Conservation (phyloP, 2,329 filamentous ascomycete species). For the Pseudogymnoascus sp. region DNA sequence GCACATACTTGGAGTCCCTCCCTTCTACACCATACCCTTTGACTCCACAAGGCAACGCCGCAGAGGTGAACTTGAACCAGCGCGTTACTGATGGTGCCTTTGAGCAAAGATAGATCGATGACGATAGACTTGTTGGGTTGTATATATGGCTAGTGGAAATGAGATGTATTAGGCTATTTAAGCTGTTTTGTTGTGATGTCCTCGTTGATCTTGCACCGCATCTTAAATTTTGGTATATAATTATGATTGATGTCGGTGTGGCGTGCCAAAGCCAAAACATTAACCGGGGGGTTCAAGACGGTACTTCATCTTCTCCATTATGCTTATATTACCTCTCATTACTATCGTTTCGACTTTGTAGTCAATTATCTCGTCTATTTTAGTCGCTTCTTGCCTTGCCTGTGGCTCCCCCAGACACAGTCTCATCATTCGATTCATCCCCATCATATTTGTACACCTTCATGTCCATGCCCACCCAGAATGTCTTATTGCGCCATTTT, state of each 20-base stretch:
- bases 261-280: not conserved
- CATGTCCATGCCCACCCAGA: slow-evolving; percentile 77
- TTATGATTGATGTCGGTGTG: not conserved
- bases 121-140: not conserved
- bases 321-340: not conserved
- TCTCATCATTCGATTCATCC: slow-evolving; percentile 13
- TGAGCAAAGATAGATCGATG: slow-evolving; percentile 46
- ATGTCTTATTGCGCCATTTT: slow-evolving; percentile 75
- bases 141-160: slow-evolving; percentile 3
- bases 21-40: slow-evolving; percentile 77
- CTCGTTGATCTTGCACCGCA: not conserved
- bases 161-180: not conserved
- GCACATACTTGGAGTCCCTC: slow-evolving; percentile 73
- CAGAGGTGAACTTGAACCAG: slow-evolving; percentile 49
- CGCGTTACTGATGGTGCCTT: slow-evolving; percentile 49
- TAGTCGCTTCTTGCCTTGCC: not conserved
- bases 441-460: slow-evolving; percentile 56
- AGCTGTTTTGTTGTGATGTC: not conserved
- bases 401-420: not conserved
- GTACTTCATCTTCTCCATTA: not conserved
- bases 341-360: not conserved
- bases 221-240: not conserved
- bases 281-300: not conserved
- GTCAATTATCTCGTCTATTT: not conserved
- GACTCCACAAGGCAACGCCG: slow-evolving; percentile 48